phyloP scores from a whole-genome alignment of 306 rosid species.

The Neltuma alba region DNA sequence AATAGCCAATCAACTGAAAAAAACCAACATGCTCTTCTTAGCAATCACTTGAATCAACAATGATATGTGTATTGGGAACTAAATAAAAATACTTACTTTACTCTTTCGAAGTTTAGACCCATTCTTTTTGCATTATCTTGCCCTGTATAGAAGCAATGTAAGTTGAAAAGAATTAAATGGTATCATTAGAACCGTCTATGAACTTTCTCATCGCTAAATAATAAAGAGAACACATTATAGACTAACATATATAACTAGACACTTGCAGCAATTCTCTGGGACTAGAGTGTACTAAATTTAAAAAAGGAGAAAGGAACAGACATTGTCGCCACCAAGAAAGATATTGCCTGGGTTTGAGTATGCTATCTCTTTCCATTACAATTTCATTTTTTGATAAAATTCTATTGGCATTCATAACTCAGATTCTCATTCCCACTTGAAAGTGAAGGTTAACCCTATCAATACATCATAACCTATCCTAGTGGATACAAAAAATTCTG shows the following conservation, averaged over 20 bases:
- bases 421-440: no score
- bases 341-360: constrained; percentile 11
- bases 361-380: neutral
- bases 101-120: constrained; percentile 84
- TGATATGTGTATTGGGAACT: neutral
- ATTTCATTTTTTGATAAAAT: neutral
- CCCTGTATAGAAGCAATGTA: constrained; percentile 50
- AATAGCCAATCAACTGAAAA: neutral
- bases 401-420: neutral
- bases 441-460: no score
- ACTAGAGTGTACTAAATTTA: no score
- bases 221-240: no score
- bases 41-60: neutral
- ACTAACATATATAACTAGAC: no score
- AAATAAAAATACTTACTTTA: constrained; percentile 59
- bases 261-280: no score
- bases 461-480: no score
- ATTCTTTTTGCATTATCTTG: constrained; percentile 93
- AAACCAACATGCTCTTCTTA: no score
- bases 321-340: neutral
- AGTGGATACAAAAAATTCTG: no score
- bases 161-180: constrained; percentile 30
- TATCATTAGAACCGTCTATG: constrained; percentile 22
- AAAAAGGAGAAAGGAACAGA: no score
- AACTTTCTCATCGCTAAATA: no score